Percentiles rank a stretch among this genome's conserved stretches.
Evolutionary conservation across 1,284 basidiomycete genomes (phyloP).

Genomic region (Irpex sp.): DNA sequence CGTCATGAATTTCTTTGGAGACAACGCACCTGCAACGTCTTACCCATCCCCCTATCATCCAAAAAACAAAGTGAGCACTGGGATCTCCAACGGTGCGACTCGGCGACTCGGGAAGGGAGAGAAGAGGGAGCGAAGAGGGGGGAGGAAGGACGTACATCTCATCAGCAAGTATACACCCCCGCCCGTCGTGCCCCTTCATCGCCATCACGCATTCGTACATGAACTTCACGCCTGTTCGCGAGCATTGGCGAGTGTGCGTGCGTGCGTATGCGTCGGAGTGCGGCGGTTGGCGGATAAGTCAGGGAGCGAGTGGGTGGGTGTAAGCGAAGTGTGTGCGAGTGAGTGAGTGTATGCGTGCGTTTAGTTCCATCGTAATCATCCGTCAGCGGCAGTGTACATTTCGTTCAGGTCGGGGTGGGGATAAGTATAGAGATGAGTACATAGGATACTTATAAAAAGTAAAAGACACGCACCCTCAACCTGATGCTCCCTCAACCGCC

Average conservation of each 20-base stretch:
- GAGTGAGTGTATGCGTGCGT: neutral
- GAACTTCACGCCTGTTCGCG: constrained; percentile 66
- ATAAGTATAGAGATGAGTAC: no score
- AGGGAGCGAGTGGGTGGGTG: no score
- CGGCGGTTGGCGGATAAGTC: no score
- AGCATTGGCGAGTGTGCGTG: neutral
- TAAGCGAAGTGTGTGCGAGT: no score
- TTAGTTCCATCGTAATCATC: no score
- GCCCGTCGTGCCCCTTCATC: constrained; percentile 73
- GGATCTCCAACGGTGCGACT: no score
- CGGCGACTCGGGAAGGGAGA: no score
- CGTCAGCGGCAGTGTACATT: no score
- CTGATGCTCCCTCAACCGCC: constrained; percentile 85
- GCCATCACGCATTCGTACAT: constrained; percentile 98
- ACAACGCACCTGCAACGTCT: constrained; percentile 70
- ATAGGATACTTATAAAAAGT: no score
- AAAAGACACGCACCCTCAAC: constrained; percentile 67
- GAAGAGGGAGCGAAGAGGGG: no score
- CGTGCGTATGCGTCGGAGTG: constrained; percentile 1
- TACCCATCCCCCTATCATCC: constrained; percentile 81
- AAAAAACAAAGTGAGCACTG: no score
- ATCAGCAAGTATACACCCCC: constrained; percentile 95
- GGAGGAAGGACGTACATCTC: constrained; percentile 62
- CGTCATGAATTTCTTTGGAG: neutral
- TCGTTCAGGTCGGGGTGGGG: no score